These are phyloP conservation scores for Xylariaceae sp. DNA, from an alignment of 2,329 filamentous ascomycete genomes.

Conservation along the genomic window DNA sequence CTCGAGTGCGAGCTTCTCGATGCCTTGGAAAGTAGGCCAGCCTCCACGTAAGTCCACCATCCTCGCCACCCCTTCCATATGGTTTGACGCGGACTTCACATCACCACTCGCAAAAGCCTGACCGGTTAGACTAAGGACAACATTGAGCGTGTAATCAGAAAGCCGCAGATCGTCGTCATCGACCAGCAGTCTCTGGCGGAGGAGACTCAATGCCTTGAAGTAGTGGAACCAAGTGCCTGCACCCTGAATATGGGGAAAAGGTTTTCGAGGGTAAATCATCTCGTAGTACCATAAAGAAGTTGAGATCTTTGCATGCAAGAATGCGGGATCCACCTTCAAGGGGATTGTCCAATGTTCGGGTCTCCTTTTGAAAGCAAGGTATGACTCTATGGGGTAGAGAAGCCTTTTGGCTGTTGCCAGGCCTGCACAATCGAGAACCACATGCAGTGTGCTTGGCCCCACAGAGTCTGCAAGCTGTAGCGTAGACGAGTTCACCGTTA, in stretches of 20 bases:
- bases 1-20: slow-evolving; percentile 36
- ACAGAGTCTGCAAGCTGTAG: slow-evolving; percentile 13
- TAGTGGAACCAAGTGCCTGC: slow-evolving; percentile 7
- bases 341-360: slow-evolving; percentile 18
- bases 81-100: slow-evolving; percentile 26
- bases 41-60: slow-evolving; percentile 39
- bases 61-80: slow-evolving; percentile 37
- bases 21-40: slow-evolving; percentile 28
- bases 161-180: slow-evolving; percentile 3
- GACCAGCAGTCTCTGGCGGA: slow-evolving; percentile 12
- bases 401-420: slow-evolving; percentile 18
- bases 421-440: slow-evolving; percentile 8
- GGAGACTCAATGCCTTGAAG: slow-evolving; percentile 13
- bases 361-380: slow-evolving; percentile 16
- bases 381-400: slow-evolving; percentile 14
- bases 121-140: slow-evolving; percentile 32
- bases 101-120: slow-evolving; percentile 32
- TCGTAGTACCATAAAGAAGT: slow-evolving; percentile 12
- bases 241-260: neutral
- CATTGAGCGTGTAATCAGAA: slow-evolving; percentile 32
- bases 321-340: slow-evolving; percentile 11
- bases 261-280: neutral
- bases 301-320: slow-evolving; percentile 15
- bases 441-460: slow-evolving; percentile 4
- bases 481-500: neutral